These are phyloP conservation scores for Cochlearia excelsa DNA, from an alignment of 345 rosid genomes.

Conservation along the genomic window DNA sequence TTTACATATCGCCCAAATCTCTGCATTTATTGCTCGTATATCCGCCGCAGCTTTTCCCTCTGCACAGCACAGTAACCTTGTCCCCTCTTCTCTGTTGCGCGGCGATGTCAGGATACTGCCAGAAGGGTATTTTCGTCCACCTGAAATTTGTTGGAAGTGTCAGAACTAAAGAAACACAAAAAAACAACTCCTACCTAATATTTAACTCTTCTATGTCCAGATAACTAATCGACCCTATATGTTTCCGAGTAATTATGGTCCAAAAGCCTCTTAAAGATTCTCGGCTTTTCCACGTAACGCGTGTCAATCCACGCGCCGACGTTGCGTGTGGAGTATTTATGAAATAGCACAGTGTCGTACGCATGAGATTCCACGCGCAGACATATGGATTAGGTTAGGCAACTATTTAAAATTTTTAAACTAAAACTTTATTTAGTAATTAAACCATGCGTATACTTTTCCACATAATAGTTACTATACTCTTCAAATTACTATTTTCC, in stretches of 20 bases:
- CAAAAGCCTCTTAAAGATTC: constrained; percentile 29
- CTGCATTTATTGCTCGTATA: too few relatives aligned
- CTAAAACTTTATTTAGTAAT: constrained; percentile 18
- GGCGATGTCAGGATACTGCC: too few relatives aligned
- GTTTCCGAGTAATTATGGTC: constrained; percentile 28
- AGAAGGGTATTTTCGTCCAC: too few relatives aligned
- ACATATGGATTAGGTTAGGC: constrained; percentile 30
- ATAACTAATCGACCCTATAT: too few relatives aligned
- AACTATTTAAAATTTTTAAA: constrained; percentile 5
- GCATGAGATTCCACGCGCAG: constrained; percentile 40
- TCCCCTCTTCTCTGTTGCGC: too few relatives aligned
- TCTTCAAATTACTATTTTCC: not conserved
- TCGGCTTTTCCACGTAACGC: constrained; percentile 14
- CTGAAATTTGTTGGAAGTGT: too few relatives aligned
- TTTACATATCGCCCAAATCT: too few relatives aligned
- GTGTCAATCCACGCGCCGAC: not conserved
- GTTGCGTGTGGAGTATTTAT: constrained; percentile 2
- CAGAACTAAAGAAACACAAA: too few relatives aligned
- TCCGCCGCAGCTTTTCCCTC: too few relatives aligned
- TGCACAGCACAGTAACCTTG: too few relatives aligned
- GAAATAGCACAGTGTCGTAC: constrained; percentile 26
- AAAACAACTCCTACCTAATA: too few relatives aligned
- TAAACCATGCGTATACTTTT: constrained; percentile 17
- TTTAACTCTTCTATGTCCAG: too few relatives aligned
- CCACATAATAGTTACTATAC: not conserved